Conservation (phyloP, 257 asterid species). For the Handroanthus guayacan region DNA sequence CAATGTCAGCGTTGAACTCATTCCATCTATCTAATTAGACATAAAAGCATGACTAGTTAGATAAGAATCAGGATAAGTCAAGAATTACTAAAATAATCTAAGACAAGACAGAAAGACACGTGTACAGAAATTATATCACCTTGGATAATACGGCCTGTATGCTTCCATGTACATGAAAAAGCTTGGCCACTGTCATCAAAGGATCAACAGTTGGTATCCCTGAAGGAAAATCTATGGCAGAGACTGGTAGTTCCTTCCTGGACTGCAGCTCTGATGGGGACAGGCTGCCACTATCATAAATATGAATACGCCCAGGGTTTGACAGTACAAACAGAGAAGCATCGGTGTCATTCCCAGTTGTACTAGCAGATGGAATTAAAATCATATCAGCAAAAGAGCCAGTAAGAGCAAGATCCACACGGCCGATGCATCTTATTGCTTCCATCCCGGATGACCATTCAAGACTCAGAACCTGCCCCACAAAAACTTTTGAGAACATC, state of each 20-base stretch:
- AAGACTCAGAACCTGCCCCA: constrained; percentile 71
- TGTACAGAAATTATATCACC: constrained; percentile 50
- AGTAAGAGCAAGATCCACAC: constrained; percentile 72
- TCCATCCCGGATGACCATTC: constrained; percentile 86
- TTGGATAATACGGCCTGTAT: constrained; percentile 46
- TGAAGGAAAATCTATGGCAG: constrained; percentile 64
- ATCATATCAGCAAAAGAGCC: constrained; percentile 88
- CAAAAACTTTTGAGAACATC: constrained; percentile 34
- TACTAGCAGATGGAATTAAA: constrained; percentile 62
- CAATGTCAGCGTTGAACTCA: constrained; percentile 45
- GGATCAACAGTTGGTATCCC: constrained; percentile 76
- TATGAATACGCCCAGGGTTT: constrained; percentile 74
- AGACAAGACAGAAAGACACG: constrained; percentile 2
- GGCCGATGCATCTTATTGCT: constrained; percentile 69
- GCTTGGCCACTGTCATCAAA: constrained; percentile 66
- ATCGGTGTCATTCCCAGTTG: constrained; percentile 48
- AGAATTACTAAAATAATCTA: constrained; percentile 28
- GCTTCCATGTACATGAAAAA: constrained; percentile 56
- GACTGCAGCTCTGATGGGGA: constrained; percentile 52
- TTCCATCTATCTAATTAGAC: constrained; percentile 51
- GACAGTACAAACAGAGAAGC: constrained; percentile 68
- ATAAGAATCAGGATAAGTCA: constrained; percentile 34
- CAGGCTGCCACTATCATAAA: constrained; percentile 54
- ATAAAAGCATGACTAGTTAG: constrained; percentile 34
- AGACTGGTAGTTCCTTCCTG: constrained; percentile 46